Base-by-base conservation (phyloP, 495 filamentous ascomycete genomes). In the Hyaloscypha hepaticicola region DNA sequence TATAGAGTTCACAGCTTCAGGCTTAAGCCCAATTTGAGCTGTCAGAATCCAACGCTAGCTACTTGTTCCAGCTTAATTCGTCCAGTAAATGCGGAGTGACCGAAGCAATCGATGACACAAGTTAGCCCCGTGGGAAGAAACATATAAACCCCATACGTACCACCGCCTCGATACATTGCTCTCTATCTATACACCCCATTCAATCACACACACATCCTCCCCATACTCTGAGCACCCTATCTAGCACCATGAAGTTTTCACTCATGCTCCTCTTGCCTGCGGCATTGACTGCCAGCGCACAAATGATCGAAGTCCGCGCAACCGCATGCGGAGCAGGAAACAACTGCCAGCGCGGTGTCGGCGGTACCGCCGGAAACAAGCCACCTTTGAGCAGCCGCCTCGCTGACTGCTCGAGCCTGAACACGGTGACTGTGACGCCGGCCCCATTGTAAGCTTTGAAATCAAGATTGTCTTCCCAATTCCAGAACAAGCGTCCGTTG, bases 351-450 rank as follows among this genome's bases (percentile, higher is more conserved):
- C 38, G 38, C 38, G 38, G 38, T 16, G 38, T 45, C 16, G 38
- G 38, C 5, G 38, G 50, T 25, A 26, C 50, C 22, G 25, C 50
- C 50, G 25, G 25, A 19, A 21, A 9, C 11, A 53, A 24, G 0
- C 50, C 25, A 27, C 22, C 50, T 53, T 4, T 53, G 21, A 27
- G 22, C 50, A 53, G 50, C 19, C 50, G 50, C 16, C 50, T 53
- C 3, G 50, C 50, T 25, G 50, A 53, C 50, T 53, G 50, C 50
- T 53, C 50, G 50, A 53, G 21, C 25, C 22, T 53, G 50, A 12
- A 24, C 25, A 27, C 25, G 3, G 50, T 53, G 50, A 53, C 50
- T 25, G 50, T 53, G 22, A 53, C 50, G 8, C 50, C 50, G 25
- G 22, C 50, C 11, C 3, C n/a, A 19, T 53, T 12, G 55, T 57